phyloP scores from a whole-genome alignment of 2,329 filamentous ascomycete species.

The Leptodontidium sp. region DNA sequence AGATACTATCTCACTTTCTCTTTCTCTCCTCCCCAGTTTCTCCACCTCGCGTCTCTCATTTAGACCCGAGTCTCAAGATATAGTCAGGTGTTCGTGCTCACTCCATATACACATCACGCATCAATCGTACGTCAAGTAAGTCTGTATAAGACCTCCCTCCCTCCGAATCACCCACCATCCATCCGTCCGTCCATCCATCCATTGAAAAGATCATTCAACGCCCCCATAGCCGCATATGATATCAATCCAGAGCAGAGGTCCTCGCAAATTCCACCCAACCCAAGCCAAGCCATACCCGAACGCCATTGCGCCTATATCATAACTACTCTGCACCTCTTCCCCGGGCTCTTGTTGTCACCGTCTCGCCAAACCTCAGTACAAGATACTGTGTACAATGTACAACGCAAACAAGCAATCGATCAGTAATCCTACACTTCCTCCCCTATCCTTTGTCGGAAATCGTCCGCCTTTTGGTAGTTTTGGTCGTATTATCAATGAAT shows the following conservation, averaged over 20 bases:
- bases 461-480: conserved; percentile 2
- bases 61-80: background rate
- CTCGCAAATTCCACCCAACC: background rate
- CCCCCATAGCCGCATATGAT: background rate
- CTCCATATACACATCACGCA: background rate
- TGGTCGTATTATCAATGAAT: background rate
- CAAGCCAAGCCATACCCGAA: background rate
- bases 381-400: conserved; percentile 16
- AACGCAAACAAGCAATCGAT: conserved; percentile 6
- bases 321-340: background rate
- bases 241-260: conserved; percentile 1
- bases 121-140: background rate
- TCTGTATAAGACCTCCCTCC: background rate
- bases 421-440: conserved; percentile 11
- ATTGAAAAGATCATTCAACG: background rate
- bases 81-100: background rate
- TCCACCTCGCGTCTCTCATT: background rate
- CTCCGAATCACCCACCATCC: no score
- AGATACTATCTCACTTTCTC: background rate
- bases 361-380: background rate
- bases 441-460: background rate
- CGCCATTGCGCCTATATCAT: background rate
- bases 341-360: background rate
- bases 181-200: background rate
- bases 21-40: background rate